phyloP scores from a whole-genome alignment of 139 green algal genomes.

The Diplosphaera chodatii region DNA sequence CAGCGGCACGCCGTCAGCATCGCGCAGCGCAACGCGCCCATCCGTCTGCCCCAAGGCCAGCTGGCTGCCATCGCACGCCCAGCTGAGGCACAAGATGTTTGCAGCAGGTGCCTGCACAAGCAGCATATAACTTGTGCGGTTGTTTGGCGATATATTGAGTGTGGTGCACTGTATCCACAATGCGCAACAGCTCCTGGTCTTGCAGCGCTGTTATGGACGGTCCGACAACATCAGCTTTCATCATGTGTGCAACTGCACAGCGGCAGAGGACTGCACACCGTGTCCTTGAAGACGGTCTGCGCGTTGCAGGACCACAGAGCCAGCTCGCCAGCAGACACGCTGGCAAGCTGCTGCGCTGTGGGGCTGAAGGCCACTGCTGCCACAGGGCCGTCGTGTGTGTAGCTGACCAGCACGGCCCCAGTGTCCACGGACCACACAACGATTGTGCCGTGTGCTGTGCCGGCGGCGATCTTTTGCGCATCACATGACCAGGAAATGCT shows the following conservation, averaged over 20 bases:
- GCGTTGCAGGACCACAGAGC: constrained; percentile 77
- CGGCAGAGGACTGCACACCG: too few relatives aligned
- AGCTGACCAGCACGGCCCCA: constrained; percentile 82
- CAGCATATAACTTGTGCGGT: too few relatives aligned
- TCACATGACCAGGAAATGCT: constrained; percentile 70
- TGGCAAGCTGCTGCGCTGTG: constrained; percentile 75
- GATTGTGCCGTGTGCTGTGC: constrained; percentile 76
- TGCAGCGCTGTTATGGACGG: too few relatives aligned
- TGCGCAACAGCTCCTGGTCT: too few relatives aligned
- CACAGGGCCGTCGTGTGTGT: constrained; percentile 73
- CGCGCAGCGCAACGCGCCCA: constrained; percentile 36
- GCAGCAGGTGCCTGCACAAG: too few relatives aligned
- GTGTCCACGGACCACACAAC: constrained; percentile 88
- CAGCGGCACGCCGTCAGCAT: too few relatives aligned
- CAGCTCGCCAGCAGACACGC: constrained; percentile 62
- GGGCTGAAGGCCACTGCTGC: constrained; percentile 77
- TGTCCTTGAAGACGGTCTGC: too few relatives aligned
- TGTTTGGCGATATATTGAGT: too few relatives aligned
- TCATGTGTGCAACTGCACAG: too few relatives aligned
- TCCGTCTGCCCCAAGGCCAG: constrained; percentile 71
- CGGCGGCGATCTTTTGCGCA: constrained; percentile 76
- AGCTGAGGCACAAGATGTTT: constrained; percentile 60
- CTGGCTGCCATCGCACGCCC: constrained; percentile 68
- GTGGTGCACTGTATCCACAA: too few relatives aligned
- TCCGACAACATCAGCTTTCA: too few relatives aligned